Evolutionary conservation across 805 yeast genomes (phyloP).

Genomic region (Jamesozyma lodderae): DNA sequence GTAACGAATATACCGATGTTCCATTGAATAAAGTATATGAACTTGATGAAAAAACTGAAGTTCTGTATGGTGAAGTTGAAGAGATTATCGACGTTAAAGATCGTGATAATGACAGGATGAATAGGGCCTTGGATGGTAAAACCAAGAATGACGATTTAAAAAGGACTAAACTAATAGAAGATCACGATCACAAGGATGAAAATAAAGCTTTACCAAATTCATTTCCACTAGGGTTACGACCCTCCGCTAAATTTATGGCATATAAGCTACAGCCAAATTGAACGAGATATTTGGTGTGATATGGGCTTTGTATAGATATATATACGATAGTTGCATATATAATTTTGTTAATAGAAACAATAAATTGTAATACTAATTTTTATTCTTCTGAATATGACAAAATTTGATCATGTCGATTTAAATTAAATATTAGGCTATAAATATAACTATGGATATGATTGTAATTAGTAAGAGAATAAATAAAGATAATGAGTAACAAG

Average conservation of each 20-base stretch:
- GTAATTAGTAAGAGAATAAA: too few relatives aligned
- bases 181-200: conserved; percentile 16
- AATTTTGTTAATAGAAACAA: not conserved
- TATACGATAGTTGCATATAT: too few relatives aligned
- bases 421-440: too few relatives aligned
- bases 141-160: not conserved
- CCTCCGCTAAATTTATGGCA: conserved; percentile 66
- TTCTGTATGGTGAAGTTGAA: conserved; percentile 19
- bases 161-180: conserved; percentile 7
- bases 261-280: conserved; percentile 36
- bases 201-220: conserved; percentile 19
- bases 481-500: too few relatives aligned
- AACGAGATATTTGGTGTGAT: too few relatives aligned
- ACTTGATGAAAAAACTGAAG: conserved; percentile 2
- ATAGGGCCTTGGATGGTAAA: not conserved
- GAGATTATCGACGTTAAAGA: too few relatives aligned
- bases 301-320: too few relatives aligned
- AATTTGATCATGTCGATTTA: too few relatives aligned
- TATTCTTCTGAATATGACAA: too few relatives aligned
- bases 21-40: conserved; percentile 4
- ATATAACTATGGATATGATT: too few relatives aligned
- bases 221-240: conserved; percentile 36
- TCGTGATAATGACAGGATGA: too few relatives aligned
- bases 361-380: too few relatives aligned
- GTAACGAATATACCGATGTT: conserved; percentile 9